Evolutionary conservation across 345 rosid species (phyloP), one percentile per base, ranked within the genome.

Genomic region (Arabis hirsuta): DNA sequence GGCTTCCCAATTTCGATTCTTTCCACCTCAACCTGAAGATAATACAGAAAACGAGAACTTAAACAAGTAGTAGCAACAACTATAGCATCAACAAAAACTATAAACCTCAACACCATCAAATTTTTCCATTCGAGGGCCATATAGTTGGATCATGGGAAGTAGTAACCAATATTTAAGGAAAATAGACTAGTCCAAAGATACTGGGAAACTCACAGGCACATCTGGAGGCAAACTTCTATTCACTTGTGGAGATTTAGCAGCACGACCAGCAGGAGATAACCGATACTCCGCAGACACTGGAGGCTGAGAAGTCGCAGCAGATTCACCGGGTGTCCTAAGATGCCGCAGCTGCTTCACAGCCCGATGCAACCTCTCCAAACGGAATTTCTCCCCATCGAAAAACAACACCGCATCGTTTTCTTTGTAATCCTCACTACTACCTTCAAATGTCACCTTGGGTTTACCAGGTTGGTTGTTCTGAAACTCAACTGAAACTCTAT

Each of bases 331-430:
- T 63, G 62, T 58, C 19, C 97, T 77, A 47, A 83, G 67, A 43
- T 84, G 87, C 5, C 96, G 82, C n/a, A 90, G 86, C 82, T 88
- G 90, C 81, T 85, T 92, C 53, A 92, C 90, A n/a, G 98, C 87
- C 0, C 90, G 80, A 62, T 90, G 96, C 52, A 90, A 81, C 34
- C 87, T 77, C 82, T 92, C 98, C 78, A 92, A 65, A 26, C 92
- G 85, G 29, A 90, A 88, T 0, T 81, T 83, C 74, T 81, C 77
- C 12, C 96, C 96, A 51, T 92, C 96, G 14, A 89, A 91, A 75
- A 91, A 87, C 75, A 91, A 36, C 16, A 87, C 89, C 0, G 87
- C 97, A 46, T 91, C 97, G 51, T 84, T 85, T 12, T 91, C 95
- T 61, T 83, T 88, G 79, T 91, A 88, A 71, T 91, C 95, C 82